Conservation (phyloP, 2,329 filamentous ascomycete species). For the Sarocladiaceae sp. region DNA sequence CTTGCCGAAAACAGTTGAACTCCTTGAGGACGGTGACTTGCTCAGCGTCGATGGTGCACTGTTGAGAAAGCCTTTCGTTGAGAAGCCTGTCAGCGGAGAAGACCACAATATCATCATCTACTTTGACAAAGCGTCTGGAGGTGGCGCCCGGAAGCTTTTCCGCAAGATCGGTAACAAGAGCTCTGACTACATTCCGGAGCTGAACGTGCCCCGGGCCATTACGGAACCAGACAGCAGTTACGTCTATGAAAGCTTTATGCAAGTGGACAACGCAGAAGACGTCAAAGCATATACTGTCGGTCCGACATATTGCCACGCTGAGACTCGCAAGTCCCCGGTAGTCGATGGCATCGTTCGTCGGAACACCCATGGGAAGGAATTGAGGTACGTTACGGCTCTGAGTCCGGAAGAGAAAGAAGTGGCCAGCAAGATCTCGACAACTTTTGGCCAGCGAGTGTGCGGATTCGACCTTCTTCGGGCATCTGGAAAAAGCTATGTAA, state of each 20-base stretch:
- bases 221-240: slow-evolving; percentile 80
- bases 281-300: slow-evolving; percentile 99
- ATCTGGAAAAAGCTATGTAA: slow-evolving; percentile 88
- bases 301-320: slow-evolving; percentile 87
- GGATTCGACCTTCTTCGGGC: slow-evolving; percentile 92
- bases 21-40: slow-evolving; percentile 87
- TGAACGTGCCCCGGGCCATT: slow-evolving; percentile 74
- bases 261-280: slow-evolving; percentile 94
- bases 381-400: slow-evolving; percentile 88
- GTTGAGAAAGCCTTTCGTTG: slow-evolving; percentile 91
- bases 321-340: slow-evolving; percentile 94
- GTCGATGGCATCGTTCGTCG: slow-evolving; percentile 93
- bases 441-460: slow-evolving; percentile 92
- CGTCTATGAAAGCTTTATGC: slow-evolving; percentile 95
- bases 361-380: slow-evolving; percentile 95
- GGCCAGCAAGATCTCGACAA: slow-evolving; percentile 82
- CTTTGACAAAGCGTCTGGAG: slow-evolving; percentile 80
- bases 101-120: slow-evolving; percentile 99
- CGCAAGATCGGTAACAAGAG: slow-evolving; percentile 99
- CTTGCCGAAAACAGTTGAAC: slow-evolving; percentile 65
- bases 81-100: slow-evolving; percentile 97
- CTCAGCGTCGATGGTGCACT: slow-evolving; percentile 79
- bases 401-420: slow-evolving; percentile 77
- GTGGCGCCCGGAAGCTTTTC: slow-evolving; percentile 88
- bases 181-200: slow-evolving; percentile 81